Evolutionary conservation across 805 yeast species (phyloP), one percentile per base, ranked within the genome.

Genomic region (Starmera pachycereana): DNA sequence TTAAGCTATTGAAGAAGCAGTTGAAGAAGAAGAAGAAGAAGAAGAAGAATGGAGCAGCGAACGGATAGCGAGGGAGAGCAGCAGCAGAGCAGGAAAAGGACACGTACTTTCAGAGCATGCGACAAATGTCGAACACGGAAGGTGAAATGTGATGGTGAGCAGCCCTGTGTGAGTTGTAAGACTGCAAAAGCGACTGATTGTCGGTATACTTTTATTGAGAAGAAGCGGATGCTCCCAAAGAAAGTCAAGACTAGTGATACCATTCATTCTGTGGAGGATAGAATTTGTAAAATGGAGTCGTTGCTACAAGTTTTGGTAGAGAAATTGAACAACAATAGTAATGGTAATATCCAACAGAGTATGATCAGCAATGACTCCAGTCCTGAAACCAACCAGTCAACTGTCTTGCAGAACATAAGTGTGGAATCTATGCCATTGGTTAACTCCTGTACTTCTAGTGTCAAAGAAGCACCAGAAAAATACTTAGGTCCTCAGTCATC

Each of bases 131-230:
- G 92, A 12, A 74, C 76, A 52, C 77, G 82, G 54, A 83, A 83
- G 56, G 86, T 83, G 43, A 81, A 81, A 54, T 83, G 92, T 58
- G 90, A 83, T 52, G 90, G 89, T 9, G 74, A 74, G 47, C 81
- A 73, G 49, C 92, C 90, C 1, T 83, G 90, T 55, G 74, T 78
- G 22, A 87, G 81, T 50, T 88, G 96, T 53, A 76, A 90, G 3
- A 89, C 83, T 2, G 85, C 81, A 56, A 74, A 81, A 28, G 81
- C 80, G 53, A 78, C 73, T 36, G 13, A 27, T 4, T 85, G 95
- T 58, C 76, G 89, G 0, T 85, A 85, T 56, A 81, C 81, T 49
- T 84, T 82, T 53, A 92, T 94, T 9, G 71, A 81, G 12, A 53
- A 48, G 36, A 54, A 57, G 39, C 56, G 60, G 49, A 50, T 50